These are phyloP conservation scores for Populus deltoides DNA, from an alignment of 345 rosid genomes.

Conservation along the genomic window DNA sequence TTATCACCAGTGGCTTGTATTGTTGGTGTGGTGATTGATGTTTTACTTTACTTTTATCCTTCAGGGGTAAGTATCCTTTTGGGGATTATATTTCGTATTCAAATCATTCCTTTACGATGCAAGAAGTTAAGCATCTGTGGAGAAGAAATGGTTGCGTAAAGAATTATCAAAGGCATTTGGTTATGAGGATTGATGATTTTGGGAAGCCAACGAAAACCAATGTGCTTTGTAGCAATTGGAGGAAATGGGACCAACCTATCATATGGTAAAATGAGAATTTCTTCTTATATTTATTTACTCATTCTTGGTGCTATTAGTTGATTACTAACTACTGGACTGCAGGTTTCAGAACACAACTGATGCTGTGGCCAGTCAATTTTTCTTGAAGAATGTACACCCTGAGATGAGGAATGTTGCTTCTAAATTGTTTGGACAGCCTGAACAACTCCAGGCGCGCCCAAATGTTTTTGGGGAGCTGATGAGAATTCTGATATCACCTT, in stretches of 20 bases:
- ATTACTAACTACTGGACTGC: constrained; percentile 19
- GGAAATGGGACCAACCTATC: constrained; percentile 78
- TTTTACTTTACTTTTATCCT: constrained; percentile 3
- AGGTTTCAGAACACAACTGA: constrained; percentile 98
- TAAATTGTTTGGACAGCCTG: constrained; percentile 67
- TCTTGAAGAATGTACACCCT: constrained; percentile 78
- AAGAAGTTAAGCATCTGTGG: constrained; percentile 91
- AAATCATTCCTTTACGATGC: constrained; percentile 60
- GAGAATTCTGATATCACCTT: constrained; percentile 78
- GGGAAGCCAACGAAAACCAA: constrained; percentile 74
- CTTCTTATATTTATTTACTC: neutral
- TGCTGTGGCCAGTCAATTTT: constrained; percentile 90
- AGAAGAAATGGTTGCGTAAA: constrained; percentile 65
- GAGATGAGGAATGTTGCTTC: constrained; percentile 74
- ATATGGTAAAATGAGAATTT: constrained; percentile 58
- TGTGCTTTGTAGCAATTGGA: constrained; percentile 90
- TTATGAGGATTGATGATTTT: constrained; percentile 89
- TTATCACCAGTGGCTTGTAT: neutral
- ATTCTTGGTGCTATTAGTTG: constrained; percentile 4
- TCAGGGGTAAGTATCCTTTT: constrained; percentile 89
- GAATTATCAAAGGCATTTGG: constrained; percentile 59
- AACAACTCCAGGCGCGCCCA: constrained; percentile 48
- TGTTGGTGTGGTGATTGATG: neutral
- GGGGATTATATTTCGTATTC: constrained; percentile 88
- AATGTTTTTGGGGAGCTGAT: constrained; percentile 94